phyloP scores from a whole-genome alignment of 2,329 filamentous ascomycete genomes.

The Geosmithia flava region DNA sequence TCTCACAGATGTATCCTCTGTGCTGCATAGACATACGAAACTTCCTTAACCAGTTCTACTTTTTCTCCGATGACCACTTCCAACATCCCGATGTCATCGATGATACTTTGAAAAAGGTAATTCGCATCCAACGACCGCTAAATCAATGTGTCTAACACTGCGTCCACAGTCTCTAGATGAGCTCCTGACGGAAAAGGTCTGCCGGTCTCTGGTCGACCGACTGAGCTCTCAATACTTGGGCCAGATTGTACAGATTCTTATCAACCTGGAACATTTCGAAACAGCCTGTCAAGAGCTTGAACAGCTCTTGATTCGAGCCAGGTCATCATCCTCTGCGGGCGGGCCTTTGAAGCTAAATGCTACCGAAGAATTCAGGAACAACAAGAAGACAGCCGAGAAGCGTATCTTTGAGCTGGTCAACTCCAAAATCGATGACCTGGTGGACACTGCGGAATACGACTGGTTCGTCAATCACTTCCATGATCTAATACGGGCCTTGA shows the following conservation, averaged over 20 bases:
- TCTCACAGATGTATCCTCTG: constrained; percentile 97
- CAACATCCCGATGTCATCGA: constrained; percentile 84
- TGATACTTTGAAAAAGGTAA: constrained; percentile 69
- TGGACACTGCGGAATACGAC: constrained; percentile 95
- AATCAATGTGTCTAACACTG: neutral
- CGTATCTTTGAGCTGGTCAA: constrained; percentile 98
- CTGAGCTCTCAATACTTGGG: constrained; percentile 88
- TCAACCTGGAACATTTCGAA: constrained; percentile 95
- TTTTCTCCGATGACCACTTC: constrained; percentile 94
- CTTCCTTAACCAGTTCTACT: constrained; percentile 96
- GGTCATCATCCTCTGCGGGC: constrained; percentile 69
- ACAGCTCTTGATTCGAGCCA: constrained; percentile 69
- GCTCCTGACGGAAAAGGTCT: constrained; percentile 85
- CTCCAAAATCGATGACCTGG: constrained; percentile 94
- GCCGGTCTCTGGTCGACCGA: constrained; percentile 76
- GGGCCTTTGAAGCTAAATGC: constrained; percentile 70
- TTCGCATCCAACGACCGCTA: constrained; percentile 4
- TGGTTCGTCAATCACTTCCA: constrained; percentile 41
- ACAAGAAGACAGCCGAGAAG: constrained; percentile 94
- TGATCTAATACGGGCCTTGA: neutral
- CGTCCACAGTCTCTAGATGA: constrained; percentile 77
- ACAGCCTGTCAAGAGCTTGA: constrained; percentile 85
- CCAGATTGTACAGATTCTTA: constrained; percentile 96
- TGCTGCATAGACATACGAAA: constrained; percentile 98
- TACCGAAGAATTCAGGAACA: constrained; percentile 73